phyloP scores from a whole-genome alignment of 1,284 basidiomycete genomes.

The Leccinum pallidistipes region DNA sequence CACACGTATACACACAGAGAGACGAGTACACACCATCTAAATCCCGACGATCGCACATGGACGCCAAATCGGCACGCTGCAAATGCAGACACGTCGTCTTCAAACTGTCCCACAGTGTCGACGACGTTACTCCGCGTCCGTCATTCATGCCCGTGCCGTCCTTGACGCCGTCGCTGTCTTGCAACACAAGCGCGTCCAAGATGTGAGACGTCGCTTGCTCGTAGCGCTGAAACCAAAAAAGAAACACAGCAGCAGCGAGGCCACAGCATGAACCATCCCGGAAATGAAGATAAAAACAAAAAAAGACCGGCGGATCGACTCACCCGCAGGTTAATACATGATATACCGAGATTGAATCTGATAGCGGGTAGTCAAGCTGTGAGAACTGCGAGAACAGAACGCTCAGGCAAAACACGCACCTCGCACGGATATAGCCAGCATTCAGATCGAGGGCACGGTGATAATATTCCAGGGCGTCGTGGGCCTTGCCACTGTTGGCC shows the following conservation, averaged over 20 bases:
- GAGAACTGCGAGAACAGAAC: not conserved
- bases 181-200: conserved; percentile 81
- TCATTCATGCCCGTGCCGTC: conserved; percentile 49
- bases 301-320: conserved; percentile 25
- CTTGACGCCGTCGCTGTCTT: conserved; percentile 73
- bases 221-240: conserved; percentile 54
- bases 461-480: conserved; percentile 89
- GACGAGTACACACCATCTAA: conserved; percentile 59
- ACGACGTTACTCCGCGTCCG: conserved; percentile 70
- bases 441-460: conserved; percentile 87
- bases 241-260: not conserved
- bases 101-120: conserved; percentile 82
- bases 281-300: not conserved
- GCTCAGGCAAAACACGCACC: conserved; percentile 41
- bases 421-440: conserved; percentile 90
- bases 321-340: conserved; percentile 84
- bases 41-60: conserved; percentile 67
- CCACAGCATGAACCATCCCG: not conserved
- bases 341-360: conserved; percentile 91
- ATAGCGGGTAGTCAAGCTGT: not conserved
- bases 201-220: conserved; percentile 84
- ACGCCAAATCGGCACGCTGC: conserved; percentile 71
- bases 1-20: not conserved
- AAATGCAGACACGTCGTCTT: conserved; percentile 79
- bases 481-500: conserved; percentile 86